These are phyloP conservation scores for Haplosporangium sp. DNA, from an alignment of 371 early-diverging fungal species.

Conservation along the genomic window DNA sequence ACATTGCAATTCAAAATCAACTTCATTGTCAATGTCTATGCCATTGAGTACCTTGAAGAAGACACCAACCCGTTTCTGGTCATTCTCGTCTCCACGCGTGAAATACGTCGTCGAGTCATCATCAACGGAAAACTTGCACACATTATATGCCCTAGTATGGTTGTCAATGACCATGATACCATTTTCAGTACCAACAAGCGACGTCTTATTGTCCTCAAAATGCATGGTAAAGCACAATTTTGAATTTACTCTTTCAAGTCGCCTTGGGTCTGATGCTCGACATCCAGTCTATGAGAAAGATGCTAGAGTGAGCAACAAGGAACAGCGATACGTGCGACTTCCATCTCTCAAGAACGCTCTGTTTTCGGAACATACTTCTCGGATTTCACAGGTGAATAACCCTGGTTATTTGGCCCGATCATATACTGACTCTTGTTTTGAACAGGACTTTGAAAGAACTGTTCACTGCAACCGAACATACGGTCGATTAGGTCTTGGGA, in stretches of 20 bases:
- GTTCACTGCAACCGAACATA: slow-evolving; percentile 63
- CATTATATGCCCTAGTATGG: slow-evolving; percentile 65
- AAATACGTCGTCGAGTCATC: slow-evolving; percentile 41
- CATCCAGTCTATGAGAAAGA: slow-evolving; percentile 61
- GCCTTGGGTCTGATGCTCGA: slow-evolving; percentile 64
- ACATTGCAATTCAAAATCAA: too few relatives aligned
- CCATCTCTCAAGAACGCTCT: background rate
- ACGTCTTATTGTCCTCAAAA: slow-evolving; percentile 8
- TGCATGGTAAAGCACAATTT: too few relatives aligned
- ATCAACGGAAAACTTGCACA: slow-evolving; percentile 61
- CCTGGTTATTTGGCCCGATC: slow-evolving; percentile 27
- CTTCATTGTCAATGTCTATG: too few relatives aligned
- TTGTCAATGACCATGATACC: too few relatives aligned
- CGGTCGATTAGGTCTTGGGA: slow-evolving; percentile 58
- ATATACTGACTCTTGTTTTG: slow-evolving; percentile 20
- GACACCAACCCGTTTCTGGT: slow-evolving; percentile 14
- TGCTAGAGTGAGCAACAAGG: too few relatives aligned
- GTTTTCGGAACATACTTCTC: slow-evolving; percentile 53
- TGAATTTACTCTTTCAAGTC: slow-evolving; percentile 72
- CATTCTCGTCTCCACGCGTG: slow-evolving; percentile 13
- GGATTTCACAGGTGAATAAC: slow-evolving; percentile 53
- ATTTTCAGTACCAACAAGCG: background rate
- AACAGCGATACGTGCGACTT: too few relatives aligned
- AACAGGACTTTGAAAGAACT: slow-evolving; percentile 25
- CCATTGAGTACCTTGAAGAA: slow-evolving; percentile 32